These are phyloP conservation scores for Cadophora sp. DNA, from an alignment of 2,329 filamentous ascomycete species.

Conservation along the genomic window DNA sequence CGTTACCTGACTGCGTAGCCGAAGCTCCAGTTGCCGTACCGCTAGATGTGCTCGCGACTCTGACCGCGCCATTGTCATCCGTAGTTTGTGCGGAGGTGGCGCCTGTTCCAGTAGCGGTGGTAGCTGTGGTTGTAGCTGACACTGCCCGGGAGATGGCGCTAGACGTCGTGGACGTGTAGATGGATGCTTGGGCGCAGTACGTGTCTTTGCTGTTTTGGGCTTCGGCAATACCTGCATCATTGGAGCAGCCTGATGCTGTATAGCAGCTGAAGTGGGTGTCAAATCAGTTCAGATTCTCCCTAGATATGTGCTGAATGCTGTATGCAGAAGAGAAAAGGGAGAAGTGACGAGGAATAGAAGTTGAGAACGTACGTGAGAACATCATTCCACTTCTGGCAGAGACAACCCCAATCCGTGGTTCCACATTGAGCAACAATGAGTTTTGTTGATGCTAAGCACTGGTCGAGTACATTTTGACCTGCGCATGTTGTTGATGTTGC, in stretches of 20 bases:
- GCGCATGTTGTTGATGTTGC: slow-evolving; percentile 40
- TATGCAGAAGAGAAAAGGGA: not conserved
- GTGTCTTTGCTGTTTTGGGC: slow-evolving; percentile 31
- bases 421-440: slow-evolving; percentile 46
- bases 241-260: slow-evolving; percentile 71
- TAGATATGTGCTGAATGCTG: not conserved
- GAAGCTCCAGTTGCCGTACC: slow-evolving; percentile 21
- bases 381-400: slow-evolving; percentile 61
- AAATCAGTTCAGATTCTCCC: slow-evolving; percentile 9
- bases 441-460: slow-evolving; percentile 46
- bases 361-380: slow-evolving; percentile 53
- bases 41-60: slow-evolving; percentile 22
- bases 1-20: slow-evolving; percentile 24
- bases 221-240: slow-evolving; percentile 45
- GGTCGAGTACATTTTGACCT: slow-evolving; percentile 47
- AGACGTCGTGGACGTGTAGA: slow-evolving; percentile 33
- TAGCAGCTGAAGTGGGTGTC: slow-evolving; percentile 17
- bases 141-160: slow-evolving; percentile 30
- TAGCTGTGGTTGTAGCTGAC: slow-evolving; percentile 23
- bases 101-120: slow-evolving; percentile 16
- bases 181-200: slow-evolving; percentile 38
- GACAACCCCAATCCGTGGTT: slow-evolving; percentile 52
- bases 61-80: slow-evolving; percentile 10
- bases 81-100: slow-evolving; percentile 13
- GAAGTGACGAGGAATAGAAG: not conserved